These are phyloP conservation scores for Aurinia saxatilis DNA, from an alignment of 345 rosid species.

Conservation along the genomic window DNA sequence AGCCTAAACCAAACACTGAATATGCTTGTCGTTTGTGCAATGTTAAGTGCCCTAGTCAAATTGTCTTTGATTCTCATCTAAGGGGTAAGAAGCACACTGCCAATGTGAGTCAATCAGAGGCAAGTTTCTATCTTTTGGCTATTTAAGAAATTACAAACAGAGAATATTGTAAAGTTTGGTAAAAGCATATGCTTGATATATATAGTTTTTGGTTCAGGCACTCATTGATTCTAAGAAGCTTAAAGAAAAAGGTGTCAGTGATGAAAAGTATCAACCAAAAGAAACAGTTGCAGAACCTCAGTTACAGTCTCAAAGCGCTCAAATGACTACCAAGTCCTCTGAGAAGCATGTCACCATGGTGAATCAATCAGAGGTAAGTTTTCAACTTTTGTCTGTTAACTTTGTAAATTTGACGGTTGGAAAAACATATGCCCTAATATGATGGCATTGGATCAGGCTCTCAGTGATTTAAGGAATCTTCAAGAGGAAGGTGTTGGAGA, in stretches of 20 bases:
- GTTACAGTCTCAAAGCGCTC: not conserved
- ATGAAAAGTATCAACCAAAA: not conserved
- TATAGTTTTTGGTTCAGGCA: conserved; percentile 31
- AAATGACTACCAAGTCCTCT: not conserved
- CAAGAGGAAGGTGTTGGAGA: conserved; percentile 40
- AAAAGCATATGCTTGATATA: conserved; percentile 51
- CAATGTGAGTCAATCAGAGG: not conserved
- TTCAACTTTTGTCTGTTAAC: conserved; percentile 27
- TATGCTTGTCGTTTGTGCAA: no score
- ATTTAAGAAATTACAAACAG: conserved; percentile 16
- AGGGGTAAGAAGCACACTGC: no score
- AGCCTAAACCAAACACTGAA: not conserved
- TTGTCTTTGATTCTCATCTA: no score
- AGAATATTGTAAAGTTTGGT: conserved; percentile 33
- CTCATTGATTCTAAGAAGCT: not conserved
- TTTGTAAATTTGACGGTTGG: conserved; percentile 30
- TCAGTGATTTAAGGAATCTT: conserved; percentile 40
- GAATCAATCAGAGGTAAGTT: conserved; percentile 1
- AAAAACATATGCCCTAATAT: conserved; percentile 56
- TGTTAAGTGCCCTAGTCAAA: no score
- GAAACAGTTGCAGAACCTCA: not conserved
- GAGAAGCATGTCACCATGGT: not conserved
- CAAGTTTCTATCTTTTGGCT: conserved; percentile 25
- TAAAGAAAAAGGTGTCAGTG: not conserved
- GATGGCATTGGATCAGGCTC: conserved; percentile 43